These are phyloP conservation scores for Ehretia macrophylla DNA, from an alignment of 257 asterid genomes.

Conservation along the genomic window DNA sequence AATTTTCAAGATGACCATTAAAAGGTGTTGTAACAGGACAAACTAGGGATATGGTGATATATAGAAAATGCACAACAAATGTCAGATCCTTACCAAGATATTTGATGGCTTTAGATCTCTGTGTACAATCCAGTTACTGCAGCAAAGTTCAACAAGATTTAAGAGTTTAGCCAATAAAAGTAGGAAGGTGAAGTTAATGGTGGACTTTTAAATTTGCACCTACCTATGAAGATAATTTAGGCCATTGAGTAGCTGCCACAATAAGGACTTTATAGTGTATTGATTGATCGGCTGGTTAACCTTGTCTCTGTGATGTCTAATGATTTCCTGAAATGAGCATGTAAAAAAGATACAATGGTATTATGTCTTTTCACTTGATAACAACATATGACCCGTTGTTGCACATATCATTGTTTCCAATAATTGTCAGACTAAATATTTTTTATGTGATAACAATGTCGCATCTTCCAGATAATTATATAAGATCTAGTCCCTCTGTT, in stretches of 20 bases:
- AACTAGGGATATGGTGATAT: not conserved
- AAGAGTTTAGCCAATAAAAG: constrained; percentile 10
- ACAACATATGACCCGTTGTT: too few species aligned
- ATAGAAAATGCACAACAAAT: not conserved
- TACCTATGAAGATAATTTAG: constrained; percentile 94
- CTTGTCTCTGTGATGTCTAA: constrained; percentile 96
- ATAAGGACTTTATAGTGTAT: constrained; percentile 75
- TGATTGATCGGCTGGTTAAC: constrained; percentile 78
- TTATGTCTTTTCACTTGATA: not conserved
- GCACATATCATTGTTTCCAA: too few species aligned
- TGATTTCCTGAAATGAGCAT: constrained; percentile 66
- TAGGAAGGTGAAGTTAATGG: not conserved
- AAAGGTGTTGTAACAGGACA: not conserved
- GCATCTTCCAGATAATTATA: too few species aligned
- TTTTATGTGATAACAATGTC: too few species aligned
- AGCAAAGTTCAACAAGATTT: constrained; percentile 16
- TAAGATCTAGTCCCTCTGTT: not conserved
- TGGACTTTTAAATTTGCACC: not conserved
- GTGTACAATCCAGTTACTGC: constrained; percentile 97
- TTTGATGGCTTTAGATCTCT: constrained; percentile 98
- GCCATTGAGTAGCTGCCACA: constrained; percentile 99
- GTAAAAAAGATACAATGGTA: constrained; percentile 4
- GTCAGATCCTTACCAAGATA: constrained; percentile 58
- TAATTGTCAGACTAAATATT: too few species aligned
- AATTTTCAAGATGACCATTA: too few species aligned